A percentile compares a stretch with the other conserved stretches of the same genome.
Evolutionary conservation across 345 rosid genomes (phyloP).

Genomic region (Eucalyptus brandiana): DNA sequence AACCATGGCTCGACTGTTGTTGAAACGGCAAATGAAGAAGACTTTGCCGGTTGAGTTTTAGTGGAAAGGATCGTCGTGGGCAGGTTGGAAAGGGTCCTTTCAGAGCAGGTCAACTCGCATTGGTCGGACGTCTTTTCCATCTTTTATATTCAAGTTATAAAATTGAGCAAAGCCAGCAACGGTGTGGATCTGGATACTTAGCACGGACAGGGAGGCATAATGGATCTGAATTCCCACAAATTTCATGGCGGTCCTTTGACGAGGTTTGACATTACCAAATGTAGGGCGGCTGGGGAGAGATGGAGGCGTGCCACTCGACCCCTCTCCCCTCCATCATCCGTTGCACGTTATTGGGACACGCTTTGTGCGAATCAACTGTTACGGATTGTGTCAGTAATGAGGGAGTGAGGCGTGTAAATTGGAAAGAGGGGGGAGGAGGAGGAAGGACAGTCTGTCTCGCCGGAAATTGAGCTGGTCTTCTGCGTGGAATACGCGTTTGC

Average conservation of each 20-base stretch:
- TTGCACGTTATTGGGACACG: background rate
- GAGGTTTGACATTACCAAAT: background rate
- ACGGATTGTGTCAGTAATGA: background rate
- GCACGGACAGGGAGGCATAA: background rate
- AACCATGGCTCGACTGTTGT: background rate
- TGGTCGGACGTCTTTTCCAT: background rate
- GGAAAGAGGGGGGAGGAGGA: background rate
- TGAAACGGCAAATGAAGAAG: background rate
- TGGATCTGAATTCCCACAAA: background rate
- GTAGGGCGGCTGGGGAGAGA: background rate
- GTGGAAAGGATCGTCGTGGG: background rate
- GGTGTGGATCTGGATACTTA: background rate
- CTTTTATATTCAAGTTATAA: background rate
- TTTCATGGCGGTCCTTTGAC: background rate
- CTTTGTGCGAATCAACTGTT: background rate
- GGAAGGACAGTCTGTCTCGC: background rate
- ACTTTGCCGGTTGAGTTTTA: background rate
- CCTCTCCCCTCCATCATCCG: background rate
- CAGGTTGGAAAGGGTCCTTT: background rate
- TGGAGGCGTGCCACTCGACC: background rate
- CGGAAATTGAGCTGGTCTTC: background rate
- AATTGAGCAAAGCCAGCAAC: background rate
- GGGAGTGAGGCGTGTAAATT: background rate
- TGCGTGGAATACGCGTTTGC: background rate
- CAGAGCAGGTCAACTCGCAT: background rate